phyloP scores from a whole-genome alignment of 2,329 filamentous ascomycete genomes.

The Microcera coccophila region DNA sequence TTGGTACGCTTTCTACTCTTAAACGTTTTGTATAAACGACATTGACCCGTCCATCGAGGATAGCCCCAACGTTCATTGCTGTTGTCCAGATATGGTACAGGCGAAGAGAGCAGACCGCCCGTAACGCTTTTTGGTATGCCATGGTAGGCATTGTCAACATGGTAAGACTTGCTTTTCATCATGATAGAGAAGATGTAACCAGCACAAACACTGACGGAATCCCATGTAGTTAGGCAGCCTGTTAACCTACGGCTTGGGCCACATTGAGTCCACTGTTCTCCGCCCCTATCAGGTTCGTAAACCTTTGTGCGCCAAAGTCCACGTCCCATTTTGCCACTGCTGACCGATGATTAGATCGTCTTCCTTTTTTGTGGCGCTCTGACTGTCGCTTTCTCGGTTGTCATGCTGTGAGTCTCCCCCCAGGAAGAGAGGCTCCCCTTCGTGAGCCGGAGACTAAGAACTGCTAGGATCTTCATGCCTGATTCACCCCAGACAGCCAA shows the following conservation, averaged over 20 bases:
- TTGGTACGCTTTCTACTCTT: constrained; percentile 25
- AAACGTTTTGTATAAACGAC: too few relatives aligned
- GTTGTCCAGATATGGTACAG: constrained; percentile 36
- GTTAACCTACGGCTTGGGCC: constrained; percentile 30
- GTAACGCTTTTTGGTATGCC: constrained; percentile 31
- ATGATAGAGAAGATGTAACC: not conserved
- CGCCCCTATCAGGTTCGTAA: too few relatives aligned
- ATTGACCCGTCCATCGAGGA: not conserved
- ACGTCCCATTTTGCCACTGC: too few relatives aligned
- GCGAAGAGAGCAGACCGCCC: constrained; percentile 31
- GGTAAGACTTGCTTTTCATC: constrained; percentile 1
- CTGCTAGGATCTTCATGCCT: constrained; percentile 58
- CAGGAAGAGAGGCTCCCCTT: too few relatives aligned
- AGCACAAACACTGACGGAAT: constrained; percentile 14
- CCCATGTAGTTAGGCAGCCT: constrained; percentile 30
- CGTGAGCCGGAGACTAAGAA: too few relatives aligned
- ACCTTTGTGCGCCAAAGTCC: too few relatives aligned
- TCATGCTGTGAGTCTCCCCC: too few relatives aligned
- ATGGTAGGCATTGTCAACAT: constrained; percentile 32
- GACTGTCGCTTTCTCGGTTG: constrained; percentile 43
- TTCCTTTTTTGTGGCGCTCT: constrained; percentile 34
- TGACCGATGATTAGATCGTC: constrained; percentile 21
- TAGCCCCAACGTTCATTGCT: constrained; percentile 31
- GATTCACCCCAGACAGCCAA: constrained; percentile 59
- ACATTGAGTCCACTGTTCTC: constrained; percentile 27